A percentile compares a stretch with the other conserved stretches of the same genome.
These are phyloP conservation scores for Euphorbia schlechtendalii DNA, from an alignment of 441 rosid genomes.

Conservation along the genomic window DNA sequence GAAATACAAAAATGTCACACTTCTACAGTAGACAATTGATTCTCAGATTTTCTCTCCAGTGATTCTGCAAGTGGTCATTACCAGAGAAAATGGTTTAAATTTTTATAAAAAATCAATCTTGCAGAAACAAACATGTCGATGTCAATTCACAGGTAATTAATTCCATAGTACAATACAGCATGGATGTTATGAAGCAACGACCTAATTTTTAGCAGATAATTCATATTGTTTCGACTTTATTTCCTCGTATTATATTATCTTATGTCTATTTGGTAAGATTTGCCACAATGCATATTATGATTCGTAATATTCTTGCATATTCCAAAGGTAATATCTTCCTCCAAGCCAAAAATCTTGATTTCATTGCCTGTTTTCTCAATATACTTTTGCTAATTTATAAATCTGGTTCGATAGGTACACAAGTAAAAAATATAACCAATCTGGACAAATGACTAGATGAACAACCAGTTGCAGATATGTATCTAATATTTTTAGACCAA, in stretches of 20 bases:
- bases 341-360: neutral
- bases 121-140: neutral
- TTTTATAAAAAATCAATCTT: slow-evolving; percentile 1
- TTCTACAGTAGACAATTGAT: slow-evolving; percentile 10
- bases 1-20: slow-evolving; percentile 5
- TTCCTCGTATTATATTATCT: neutral
- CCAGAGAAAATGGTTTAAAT: neutral
- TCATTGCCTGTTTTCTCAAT: neutral
- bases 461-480: neutral
- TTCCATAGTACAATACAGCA: neutral
- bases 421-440: neutral
- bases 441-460: neutral
- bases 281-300: neutral
- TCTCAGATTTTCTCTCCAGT: slow-evolving; percentile 21
- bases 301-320: neutral
- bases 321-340: neutral
- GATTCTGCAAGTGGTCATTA: slow-evolving; percentile 19
- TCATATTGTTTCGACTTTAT: neutral
- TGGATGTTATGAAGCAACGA: neutral
- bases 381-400: neutral
- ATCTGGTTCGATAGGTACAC: neutral
- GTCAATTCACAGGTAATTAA: neutral
- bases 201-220: neutral
- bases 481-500: neutral
- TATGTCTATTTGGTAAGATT: neutral